Percentiles rank a stretch among this genome's conserved stretches.
phyloP scores from a whole-genome alignment of 2,329 filamentous ascomycete genomes.

The Colletotrichum nymphaeae region DNA sequence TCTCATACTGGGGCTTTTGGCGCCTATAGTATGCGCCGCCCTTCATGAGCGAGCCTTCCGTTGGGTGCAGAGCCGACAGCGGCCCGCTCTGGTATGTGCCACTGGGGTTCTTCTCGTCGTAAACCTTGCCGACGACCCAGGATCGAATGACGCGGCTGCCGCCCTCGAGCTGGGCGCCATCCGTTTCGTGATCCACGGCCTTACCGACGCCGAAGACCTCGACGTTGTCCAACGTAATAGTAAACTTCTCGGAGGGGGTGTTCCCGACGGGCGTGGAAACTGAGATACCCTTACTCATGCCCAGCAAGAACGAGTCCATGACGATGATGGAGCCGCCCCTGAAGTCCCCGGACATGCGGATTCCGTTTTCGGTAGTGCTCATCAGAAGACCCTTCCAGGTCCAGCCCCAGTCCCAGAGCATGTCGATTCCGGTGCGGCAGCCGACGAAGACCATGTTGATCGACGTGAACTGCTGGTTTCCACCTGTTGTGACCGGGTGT shows the following conservation, averaged over 20 bases:
- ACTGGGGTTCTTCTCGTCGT: constrained; percentile 8
- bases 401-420: constrained; percentile 83
- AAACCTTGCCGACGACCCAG: constrained; percentile 12
- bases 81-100: constrained; percentile 8
- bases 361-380: constrained; percentile 3
- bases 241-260: no score
- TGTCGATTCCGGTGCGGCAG: constrained; percentile 73
- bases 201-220: neutral
- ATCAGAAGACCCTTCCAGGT: constrained; percentile 46
- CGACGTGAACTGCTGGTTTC: constrained; percentile 77
- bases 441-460: constrained; percentile 74
- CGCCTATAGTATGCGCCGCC: constrained; percentile 12
- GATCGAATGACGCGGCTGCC: constrained; percentile 1
- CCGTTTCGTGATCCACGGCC: constrained; percentile 9
- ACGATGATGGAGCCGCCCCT: constrained; percentile 7
- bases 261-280: no score
- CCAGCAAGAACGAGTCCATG: no score
- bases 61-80: constrained; percentile 11
- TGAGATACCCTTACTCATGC: no score
- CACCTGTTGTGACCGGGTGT: constrained; percentile 44
- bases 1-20: constrained; percentile 15
- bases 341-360: constrained; percentile 8
- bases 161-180: constrained; percentile 7
- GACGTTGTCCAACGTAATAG: no score
- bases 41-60: constrained; percentile 6